Conservation (phyloP, 805 yeast species). For the Debaryomyces castellii region DNA sequence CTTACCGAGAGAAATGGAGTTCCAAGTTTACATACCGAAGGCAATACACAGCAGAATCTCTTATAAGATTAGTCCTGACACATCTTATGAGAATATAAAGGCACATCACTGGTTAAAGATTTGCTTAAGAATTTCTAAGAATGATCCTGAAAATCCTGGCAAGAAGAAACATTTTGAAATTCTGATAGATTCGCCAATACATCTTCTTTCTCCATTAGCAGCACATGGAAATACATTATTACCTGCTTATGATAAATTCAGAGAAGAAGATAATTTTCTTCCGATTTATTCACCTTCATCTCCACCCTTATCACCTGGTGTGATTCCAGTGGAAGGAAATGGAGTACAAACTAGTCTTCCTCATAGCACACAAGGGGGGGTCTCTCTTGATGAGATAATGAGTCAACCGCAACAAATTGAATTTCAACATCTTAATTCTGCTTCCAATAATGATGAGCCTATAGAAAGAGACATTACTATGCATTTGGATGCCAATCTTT, state of each 20-base stretch:
- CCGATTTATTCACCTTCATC: conserved; percentile 29
- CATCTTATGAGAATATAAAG: conserved; percentile 75
- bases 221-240: conserved; percentile 77
- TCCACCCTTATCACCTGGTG: conserved; percentile 58
- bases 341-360: not conserved
- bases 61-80: conserved; percentile 72
- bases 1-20: conserved; percentile 77
- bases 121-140: conserved; percentile 72
- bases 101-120: conserved; percentile 95
- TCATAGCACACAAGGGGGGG: not conserved
- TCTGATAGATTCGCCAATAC: conserved; percentile 92
- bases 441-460: conserved; percentile 29
- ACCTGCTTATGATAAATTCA: conserved; percentile 60
- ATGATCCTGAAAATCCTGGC: conserved; percentile 49
- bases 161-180: conserved; percentile 92
- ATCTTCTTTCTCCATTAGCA: conserved; percentile 71
- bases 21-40: conserved; percentile 82
- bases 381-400: conserved; percentile 17
- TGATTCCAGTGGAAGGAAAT: conserved; percentile 41
- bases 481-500: conserved; percentile 47
- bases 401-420: conserved; percentile 5
- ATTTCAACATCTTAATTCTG: conserved; percentile 29
- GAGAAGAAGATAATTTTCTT: conserved; percentile 8
- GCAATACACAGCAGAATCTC: conserved; percentile 53
- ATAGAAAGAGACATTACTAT: conserved; percentile 36